Evolutionary conservation across 2,329 filamentous ascomycete genomes (phyloP).

Genomic region (Fusarium vanettenii): DNA sequence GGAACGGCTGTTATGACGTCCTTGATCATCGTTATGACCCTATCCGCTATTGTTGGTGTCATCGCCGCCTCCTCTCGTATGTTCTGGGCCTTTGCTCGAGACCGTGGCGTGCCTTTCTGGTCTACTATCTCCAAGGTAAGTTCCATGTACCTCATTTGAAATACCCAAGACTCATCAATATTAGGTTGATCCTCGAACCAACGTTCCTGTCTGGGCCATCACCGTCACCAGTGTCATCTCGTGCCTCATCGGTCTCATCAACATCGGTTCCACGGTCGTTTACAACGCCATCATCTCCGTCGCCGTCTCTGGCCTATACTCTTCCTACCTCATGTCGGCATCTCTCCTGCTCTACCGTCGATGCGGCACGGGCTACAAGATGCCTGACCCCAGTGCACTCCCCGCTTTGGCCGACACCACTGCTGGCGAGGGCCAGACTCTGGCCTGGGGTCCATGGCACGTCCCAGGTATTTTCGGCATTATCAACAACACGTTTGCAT

Average conservation of each 20-base stretch:
- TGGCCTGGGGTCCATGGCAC: constrained; percentile 66
- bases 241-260: constrained; percentile 38
- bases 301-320: constrained; percentile 34
- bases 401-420: constrained; percentile 29
- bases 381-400: constrained; percentile 32
- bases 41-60: constrained; percentile 38
- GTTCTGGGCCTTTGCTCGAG: constrained; percentile 39
- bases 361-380: constrained; percentile 36
- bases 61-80: constrained; percentile 41
- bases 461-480: constrained; percentile 62
- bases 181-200: constrained; percentile 34
- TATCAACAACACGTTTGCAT: constrained; percentile 65
- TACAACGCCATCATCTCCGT: constrained; percentile 41
- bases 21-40: constrained; percentile 36
- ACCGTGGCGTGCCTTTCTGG: constrained; percentile 37
- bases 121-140: constrained; percentile 27
- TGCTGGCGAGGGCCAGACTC: constrained; percentile 26
- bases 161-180: neutral
- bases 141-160: accelerated
- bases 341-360: constrained; percentile 39
- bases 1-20: constrained; percentile 36
- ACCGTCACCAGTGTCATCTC: constrained; percentile 30
- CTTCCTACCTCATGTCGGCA: constrained; percentile 37
- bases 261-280: constrained; percentile 36
- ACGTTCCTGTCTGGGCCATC: constrained; percentile 39